These are phyloP conservation scores for Tremella fuciformis DNA, from an alignment of 768 basidiomycete species.

Conservation along the genomic window DNA sequence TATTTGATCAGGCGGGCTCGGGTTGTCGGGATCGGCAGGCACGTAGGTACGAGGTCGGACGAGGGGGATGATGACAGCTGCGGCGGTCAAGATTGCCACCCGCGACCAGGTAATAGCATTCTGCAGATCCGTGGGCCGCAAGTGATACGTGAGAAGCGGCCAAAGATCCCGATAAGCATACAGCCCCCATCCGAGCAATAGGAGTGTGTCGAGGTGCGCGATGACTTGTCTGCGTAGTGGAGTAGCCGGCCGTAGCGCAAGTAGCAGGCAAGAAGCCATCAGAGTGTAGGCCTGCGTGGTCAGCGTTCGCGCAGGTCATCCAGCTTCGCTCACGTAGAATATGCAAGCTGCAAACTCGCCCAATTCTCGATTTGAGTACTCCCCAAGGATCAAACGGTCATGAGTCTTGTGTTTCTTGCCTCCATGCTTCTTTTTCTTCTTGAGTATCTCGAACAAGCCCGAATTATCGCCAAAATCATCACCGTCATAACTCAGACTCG, in stretches of 20 bases:
- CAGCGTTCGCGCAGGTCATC: background rate
- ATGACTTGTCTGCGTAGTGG: conserved; percentile 53
- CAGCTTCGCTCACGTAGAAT: conserved; percentile 50
- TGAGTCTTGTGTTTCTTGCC: conserved; percentile 47
- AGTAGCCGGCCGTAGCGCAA: conserved; percentile 52
- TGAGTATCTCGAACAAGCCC: conserved; percentile 16
- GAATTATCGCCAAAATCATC: background rate
- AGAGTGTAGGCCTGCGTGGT: conserved; percentile 55
- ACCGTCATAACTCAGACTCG: conserved; percentile 3
- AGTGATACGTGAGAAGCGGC: conserved; percentile 61
- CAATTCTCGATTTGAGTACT: conserved; percentile 43
- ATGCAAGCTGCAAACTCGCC: conserved; percentile 48
- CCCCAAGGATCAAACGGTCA: conserved; percentile 38
- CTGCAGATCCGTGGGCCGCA: conserved; percentile 56
- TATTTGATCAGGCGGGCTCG: conserved; percentile 25
- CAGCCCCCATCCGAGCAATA: conserved; percentile 57
- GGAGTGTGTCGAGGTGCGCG: conserved; percentile 57
- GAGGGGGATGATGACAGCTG: conserved; percentile 59
- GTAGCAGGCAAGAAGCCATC: conserved; percentile 55
- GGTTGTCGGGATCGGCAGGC: conserved; percentile 58
- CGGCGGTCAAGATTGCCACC: conserved; percentile 56
- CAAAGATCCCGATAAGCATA: conserved; percentile 62
- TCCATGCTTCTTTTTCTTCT: conserved; percentile 29
- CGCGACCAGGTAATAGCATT: conserved; percentile 59
- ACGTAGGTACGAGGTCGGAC: conserved; percentile 61